These are phyloP conservation scores for Trichosanthes cucumerina DNA, from an alignment of 306 rosid species.

Conservation along the genomic window DNA sequence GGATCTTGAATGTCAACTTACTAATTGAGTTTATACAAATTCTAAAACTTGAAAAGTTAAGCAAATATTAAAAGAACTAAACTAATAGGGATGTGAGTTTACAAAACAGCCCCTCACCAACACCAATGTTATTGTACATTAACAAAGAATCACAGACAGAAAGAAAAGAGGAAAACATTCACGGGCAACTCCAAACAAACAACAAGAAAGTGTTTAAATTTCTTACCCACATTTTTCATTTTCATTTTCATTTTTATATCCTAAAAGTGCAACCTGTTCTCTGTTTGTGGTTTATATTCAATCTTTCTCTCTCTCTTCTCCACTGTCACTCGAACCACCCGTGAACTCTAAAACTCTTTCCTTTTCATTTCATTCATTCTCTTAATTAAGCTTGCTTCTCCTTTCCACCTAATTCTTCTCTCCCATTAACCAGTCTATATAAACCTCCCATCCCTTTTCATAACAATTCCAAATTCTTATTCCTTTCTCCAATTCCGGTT, in stretches of 20 bases:
- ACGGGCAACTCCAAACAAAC: slow-evolving; percentile 58
- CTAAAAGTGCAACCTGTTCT: slow-evolving; percentile 30
- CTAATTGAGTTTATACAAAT: too few species aligned
- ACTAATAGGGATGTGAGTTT: neutral
- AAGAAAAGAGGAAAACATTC: slow-evolving; percentile 36
- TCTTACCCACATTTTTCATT: neutral
- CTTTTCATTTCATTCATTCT: slow-evolving; percentile 27
- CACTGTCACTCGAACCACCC: slow-evolving; percentile 40
- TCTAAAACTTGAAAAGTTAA: too few species aligned
- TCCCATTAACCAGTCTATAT: slow-evolving; percentile 2
- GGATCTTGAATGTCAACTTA: too few species aligned
- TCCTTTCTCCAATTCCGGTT: neutral
- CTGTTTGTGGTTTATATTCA: slow-evolving; percentile 30
- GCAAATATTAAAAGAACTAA: neutral
- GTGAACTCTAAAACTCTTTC: slow-evolving; percentile 45
- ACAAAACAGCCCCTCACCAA: neutral
- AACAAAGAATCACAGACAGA: slow-evolving; percentile 14
- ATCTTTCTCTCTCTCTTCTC: slow-evolving; percentile 25
- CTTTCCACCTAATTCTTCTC: slow-evolving; percentile 32
- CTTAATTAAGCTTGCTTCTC: slow-evolving; percentile 33
- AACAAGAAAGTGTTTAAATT: slow-evolving; percentile 19
- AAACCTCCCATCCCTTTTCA: slow-evolving; percentile 11
- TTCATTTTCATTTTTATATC: slow-evolving; percentile 21
- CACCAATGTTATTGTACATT: neutral
- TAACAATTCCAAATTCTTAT: neutral